Evolutionary conservation across 1,139 yeast species (phyloP).

Genomic region (Blastobotrys elegans): DNA sequence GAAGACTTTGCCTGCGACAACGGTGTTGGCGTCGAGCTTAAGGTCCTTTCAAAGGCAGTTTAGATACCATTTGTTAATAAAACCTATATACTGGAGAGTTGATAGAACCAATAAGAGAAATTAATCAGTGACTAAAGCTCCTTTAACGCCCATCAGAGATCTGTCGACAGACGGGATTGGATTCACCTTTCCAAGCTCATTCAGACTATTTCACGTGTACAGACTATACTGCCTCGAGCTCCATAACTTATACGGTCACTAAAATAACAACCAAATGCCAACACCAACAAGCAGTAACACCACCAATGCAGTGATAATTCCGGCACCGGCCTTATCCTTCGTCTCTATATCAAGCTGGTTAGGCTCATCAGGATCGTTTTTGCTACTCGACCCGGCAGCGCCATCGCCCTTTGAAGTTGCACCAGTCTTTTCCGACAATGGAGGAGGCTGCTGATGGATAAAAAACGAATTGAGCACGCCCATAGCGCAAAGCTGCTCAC

Average conservation of each 20-base stretch:
- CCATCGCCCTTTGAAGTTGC: conserved; percentile 40
- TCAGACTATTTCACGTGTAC: too few relatives aligned
- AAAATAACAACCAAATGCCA: conserved; percentile 68
- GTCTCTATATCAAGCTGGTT: conserved; percentile 45
- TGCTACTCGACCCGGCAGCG: conserved; percentile 27
- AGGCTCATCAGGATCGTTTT: conserved; percentile 5
- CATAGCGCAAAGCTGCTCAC: conserved; percentile 73
- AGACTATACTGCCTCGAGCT: too few relatives aligned
- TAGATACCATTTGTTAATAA: too few relatives aligned
- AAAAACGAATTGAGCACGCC: conserved; percentile 55
- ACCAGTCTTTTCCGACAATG: conserved; percentile 43
- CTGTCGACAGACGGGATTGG: too few relatives aligned
- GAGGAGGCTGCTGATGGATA: conserved; percentile 37
- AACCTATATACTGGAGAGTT: too few relatives aligned
- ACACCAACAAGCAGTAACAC: conserved; percentile 61
- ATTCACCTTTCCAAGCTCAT: too few relatives aligned
- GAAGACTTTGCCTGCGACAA: conserved; percentile 4
- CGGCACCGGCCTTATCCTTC: conserved; percentile 85
- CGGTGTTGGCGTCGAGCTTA: conserved; percentile 12
- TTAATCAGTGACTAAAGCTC: too few relatives aligned
- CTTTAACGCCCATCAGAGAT: too few relatives aligned
- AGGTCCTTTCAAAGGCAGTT: conserved; percentile 6
- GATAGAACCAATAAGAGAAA: too few relatives aligned
- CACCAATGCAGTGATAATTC: conserved; percentile 72
- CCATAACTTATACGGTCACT: too few relatives aligned